phyloP scores from a whole-genome alignment of 305 asterid species.

The Withania somnifera region DNA sequence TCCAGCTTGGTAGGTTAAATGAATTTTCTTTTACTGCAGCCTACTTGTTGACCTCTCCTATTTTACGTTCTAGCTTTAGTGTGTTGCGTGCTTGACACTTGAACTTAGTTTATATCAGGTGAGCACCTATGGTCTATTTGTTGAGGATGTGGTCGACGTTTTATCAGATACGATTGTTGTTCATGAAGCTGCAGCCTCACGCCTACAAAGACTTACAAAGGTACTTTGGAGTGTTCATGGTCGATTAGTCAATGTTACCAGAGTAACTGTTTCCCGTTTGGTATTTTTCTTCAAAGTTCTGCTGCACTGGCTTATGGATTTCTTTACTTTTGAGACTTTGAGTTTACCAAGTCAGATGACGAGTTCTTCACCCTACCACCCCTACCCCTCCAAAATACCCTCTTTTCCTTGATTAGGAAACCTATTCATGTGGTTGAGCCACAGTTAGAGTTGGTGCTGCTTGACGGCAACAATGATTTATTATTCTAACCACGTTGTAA shows the following conservation, averaged over 20 bases:
- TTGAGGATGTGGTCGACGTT: conserved; percentile 53
- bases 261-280: neutral
- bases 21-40: neutral
- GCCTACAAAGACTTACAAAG: conserved; percentile 57
- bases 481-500: neutral
- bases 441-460: neutral
- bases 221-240: conserved; percentile 4
- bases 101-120: conserved; percentile 24
- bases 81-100: neutral
- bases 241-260: neutral
- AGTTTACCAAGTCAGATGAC: neutral
- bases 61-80: neutral
- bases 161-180: conserved; percentile 40
- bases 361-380: neutral
- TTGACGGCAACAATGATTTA: neutral
- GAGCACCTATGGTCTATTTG: conserved; percentile 49
- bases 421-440: neutral
- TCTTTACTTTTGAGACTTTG: neutral
- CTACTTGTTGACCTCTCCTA: neutral
- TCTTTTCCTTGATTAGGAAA: neutral
- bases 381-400: neutral
- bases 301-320: neutral
- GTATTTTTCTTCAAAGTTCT: neutral
- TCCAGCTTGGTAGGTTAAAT: conserved; percentile 48
- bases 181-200: conserved; percentile 44